A percentile compares a stretch with the other conserved stretches of the same genome.
phyloP scores from a whole-genome alignment of 2,329 filamentous ascomycete species.

The Colletotrichum navitas region DNA sequence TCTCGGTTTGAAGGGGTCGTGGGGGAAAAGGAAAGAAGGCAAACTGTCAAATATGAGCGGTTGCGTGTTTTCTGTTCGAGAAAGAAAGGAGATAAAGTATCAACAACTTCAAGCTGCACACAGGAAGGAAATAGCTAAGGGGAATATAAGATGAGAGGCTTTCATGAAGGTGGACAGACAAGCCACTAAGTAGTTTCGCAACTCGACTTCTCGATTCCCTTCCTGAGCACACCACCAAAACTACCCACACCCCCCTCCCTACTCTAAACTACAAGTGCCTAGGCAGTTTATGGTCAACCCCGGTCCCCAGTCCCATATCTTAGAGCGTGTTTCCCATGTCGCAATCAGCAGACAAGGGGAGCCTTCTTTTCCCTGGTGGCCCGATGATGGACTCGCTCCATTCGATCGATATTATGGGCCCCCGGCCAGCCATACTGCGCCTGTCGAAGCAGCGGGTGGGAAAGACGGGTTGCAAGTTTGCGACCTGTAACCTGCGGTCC shows the following conservation, averaged over 20 bases:
- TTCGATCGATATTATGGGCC: constrained; percentile 3
- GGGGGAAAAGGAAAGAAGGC: constrained; percentile 29
- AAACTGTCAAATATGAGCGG: constrained; percentile 40
- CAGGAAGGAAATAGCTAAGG: neutral
- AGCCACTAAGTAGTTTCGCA: constrained; percentile 41
- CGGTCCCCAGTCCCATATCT: constrained; percentile 14
- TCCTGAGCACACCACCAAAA: constrained; percentile 2
- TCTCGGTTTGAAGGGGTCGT: neutral
- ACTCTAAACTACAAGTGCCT: neutral
- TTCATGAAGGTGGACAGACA: constrained; percentile 19
- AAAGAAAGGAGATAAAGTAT: constrained; percentile 40
- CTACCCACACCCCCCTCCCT: neutral
- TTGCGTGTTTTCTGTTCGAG: constrained; percentile 19
- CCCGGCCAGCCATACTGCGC: neutral
- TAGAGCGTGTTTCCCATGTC: constrained; percentile 34
- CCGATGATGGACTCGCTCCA: neutral
- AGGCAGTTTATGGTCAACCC: neutral
- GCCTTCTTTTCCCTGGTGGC: neutral
- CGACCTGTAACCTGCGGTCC: neutral
- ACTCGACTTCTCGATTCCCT: constrained; percentile 24
- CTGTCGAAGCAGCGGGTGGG: neutral
- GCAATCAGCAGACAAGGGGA: constrained; percentile 16
- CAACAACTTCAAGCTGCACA: constrained; percentile 35
- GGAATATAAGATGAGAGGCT: neutral
- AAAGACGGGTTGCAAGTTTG: neutral